Evolutionary conservation across 2,329 filamentous ascomycete genomes (phyloP), one percentile per base, ranked within the genome.

Genomic region (Aspergillus fumigatus): DNA sequence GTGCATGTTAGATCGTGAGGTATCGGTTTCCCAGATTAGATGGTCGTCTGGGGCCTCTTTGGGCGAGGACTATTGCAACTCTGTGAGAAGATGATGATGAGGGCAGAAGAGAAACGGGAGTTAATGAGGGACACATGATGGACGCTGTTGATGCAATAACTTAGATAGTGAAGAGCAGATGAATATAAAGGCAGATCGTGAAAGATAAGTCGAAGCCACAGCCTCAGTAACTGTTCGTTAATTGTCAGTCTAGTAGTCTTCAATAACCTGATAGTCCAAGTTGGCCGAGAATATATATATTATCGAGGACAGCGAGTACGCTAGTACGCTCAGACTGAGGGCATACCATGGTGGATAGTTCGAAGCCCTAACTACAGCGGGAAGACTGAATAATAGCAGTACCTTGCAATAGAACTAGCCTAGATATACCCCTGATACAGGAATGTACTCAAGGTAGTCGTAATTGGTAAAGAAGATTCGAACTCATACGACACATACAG

Each of bases 341-440:
- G 23, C 23, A 21, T 43, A 43, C n/a, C 40, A 21, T 43, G n/a
- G n/a, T 21, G 40, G 40, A 43, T 45, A 45, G n/a, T 23, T 4
- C 4, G 4, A 45, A 45, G 41, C 41, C 21, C 41, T 19, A 45
- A 45, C n/a, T 45, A 19, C 41, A 45, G 41, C 19, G 41, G 41
- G 11, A 45, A 45, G 19, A 11, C 41, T 45, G 41, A 38, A 17
- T n/a, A 38, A 35, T 17, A 23, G 23, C 23, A 35, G n/a, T n/a
- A n/a, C n/a, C n/a, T n/a, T n/a, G n/a, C n/a, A n/a, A 17, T 32
- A 14, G 32, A 17, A 0, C 5, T 1, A 5, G 1, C 32, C 2
- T 3, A 17, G 32, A 38, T 17, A 38, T 6, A 35, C 11, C 4
- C 32, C 32, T 38, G 14, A 17, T 38, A 38, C 14, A 38, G 14